Evolutionary conservation across 257 asterid species (phyloP).

Genomic region (Lithospermum erythrorhizon): DNA sequence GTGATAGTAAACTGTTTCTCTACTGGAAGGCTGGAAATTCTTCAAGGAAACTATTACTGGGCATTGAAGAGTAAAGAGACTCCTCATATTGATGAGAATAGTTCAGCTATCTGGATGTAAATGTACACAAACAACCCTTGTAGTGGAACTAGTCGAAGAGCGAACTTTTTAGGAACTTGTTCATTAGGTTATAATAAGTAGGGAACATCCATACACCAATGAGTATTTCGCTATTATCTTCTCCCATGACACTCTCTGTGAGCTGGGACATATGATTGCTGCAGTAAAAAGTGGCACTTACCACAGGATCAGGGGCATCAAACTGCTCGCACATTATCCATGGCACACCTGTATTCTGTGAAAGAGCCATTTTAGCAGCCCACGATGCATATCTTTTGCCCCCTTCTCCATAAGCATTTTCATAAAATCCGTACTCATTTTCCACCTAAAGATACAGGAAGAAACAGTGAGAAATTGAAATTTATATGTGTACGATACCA

Average conservation of each 20-base stretch:
- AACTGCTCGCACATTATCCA: slow-evolving; percentile 95
- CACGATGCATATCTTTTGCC: slow-evolving; percentile 75
- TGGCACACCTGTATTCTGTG: slow-evolving; percentile 82
- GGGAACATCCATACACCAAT: not conserved
- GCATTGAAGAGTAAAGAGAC: not conserved
- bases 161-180: not conserved
- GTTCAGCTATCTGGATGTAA: not conserved
- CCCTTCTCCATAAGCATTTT: slow-evolving; percentile 74
- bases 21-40: not conserved
- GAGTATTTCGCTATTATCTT: not conserved
- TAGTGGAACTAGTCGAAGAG: not conserved
- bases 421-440: slow-evolving; percentile 83
- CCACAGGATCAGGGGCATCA: slow-evolving; percentile 76
- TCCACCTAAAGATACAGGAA: slow-evolving; percentile 50
- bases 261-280: not conserved
- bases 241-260: not conserved
- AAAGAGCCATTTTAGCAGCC: slow-evolving; percentile 85
- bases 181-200: not conserved
- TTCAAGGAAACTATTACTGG: not conserved
- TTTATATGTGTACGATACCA: too few species aligned
- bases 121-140: not conserved
- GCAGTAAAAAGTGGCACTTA: slow-evolving; percentile 20
- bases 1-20: not conserved
- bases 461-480: not conserved
- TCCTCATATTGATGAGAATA: not conserved